Base-by-base conservation (phyloP, 345 rosid species). In the Brassica incana region DNA sequence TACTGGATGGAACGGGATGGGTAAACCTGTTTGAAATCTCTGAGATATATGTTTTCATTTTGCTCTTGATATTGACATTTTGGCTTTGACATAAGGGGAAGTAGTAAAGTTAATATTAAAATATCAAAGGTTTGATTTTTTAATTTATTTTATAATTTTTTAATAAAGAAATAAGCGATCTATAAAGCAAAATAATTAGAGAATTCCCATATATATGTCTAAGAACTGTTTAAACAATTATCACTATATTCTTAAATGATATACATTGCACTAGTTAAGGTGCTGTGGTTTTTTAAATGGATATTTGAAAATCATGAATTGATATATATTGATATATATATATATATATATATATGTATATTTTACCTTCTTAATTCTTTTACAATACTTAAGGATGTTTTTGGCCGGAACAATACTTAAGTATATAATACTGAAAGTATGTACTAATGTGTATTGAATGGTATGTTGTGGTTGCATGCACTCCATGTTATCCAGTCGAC, bases 401-500 rank as follows among this genome's bases (percentile, higher is more conserved):
- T 48, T 48, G 18, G 54, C 16, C 54, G 54, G 11, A 45, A 50
- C 58, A 50, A 50, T n/a, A 50, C 7, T 48, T 48, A 48, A 48
- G 56, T 14, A 12, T 48, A 48, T 48, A 48, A 48, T 50, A 50
- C 56, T 50, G 56, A 50, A 50, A 50, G 56, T 69, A 29, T 69
- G 80, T 69, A 45, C 69, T 61, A 69, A 40, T 15, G 68, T 60
- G 25, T 32, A 32, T 18, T 27, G 16, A 61, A 61, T 60, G 60
- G n/a, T 63, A 50, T 8, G 50, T 11, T 30, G 30, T 68, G 71
- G 45, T 52, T 80, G 52, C 76, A 80, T 74, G 79, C 59, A 75
- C 23, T 65, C 79, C 80, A 80, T 75, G 83, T 75, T 80, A 75
- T 80, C 79, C 67, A 69, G 75, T 75, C 76, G 75, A 38, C 72